These are phyloP conservation scores for Trichoderma polysporum DNA, from an alignment of 2,329 filamentous ascomycete species.

Conservation along the genomic window DNA sequence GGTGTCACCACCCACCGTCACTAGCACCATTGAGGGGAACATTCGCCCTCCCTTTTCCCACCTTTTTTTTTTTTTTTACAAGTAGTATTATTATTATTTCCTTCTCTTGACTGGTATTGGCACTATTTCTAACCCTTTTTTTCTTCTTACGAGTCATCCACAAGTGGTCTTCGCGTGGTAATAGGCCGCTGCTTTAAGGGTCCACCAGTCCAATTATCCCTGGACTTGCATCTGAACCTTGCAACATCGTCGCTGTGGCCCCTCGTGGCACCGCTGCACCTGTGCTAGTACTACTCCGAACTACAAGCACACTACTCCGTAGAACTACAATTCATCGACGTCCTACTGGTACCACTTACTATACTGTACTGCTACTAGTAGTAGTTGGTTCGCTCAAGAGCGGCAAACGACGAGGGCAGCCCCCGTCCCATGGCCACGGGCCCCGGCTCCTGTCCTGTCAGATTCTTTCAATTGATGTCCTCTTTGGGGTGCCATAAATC, in stretches of 20 bases:
- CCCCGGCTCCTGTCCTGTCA: neutral
- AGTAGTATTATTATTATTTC: no score
- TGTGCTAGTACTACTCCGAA: neutral
- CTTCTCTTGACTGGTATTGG: neutral
- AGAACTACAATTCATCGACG: neutral
- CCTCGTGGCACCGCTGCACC: constrained; percentile 13
- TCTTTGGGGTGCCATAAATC: constrained; percentile 6
- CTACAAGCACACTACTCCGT: neutral
- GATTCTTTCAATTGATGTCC: neutral
- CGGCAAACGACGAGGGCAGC: neutral
- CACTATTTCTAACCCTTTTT: neutral
- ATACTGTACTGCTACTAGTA: neutral
- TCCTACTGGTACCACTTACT: no score
- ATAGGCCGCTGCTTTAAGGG: neutral
- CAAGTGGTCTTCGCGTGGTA: neutral
- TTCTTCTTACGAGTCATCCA: constrained; percentile 10
- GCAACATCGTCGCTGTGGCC: neutral
- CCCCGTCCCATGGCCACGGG: neutral
- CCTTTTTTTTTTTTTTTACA: neutral
- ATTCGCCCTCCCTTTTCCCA: neutral
- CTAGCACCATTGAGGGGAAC: neutral
- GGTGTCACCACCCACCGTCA: neutral
- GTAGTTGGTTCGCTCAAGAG: neutral
- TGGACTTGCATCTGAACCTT: constrained; percentile 12
- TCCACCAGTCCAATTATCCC: neutral